Evolutionary conservation across 768 basidiomycete genomes (phyloP).

Genomic region (Kwoniella heveanensis): DNA sequence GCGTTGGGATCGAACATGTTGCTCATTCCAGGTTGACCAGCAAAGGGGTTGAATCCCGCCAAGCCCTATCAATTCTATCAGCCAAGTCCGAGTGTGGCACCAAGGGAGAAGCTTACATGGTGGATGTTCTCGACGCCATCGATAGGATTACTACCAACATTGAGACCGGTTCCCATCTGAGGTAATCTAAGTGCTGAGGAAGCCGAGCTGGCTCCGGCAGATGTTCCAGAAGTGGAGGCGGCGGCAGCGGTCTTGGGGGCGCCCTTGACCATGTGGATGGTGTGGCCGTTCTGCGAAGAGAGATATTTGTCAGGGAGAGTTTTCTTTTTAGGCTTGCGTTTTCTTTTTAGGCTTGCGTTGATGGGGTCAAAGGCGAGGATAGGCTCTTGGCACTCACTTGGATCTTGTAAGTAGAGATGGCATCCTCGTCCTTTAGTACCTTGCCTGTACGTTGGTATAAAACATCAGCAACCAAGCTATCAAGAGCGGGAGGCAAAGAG

Average conservation of each 20-base stretch:
- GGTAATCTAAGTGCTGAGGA: conserved; percentile 63
- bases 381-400: too few species aligned
- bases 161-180: conserved; percentile 88
- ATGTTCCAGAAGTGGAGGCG: conserved; percentile 51
- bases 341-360: too few species aligned
- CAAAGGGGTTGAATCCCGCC: conserved; percentile 77
- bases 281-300: conserved; percentile 62
- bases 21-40: conserved; percentile 71
- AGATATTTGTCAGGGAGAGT: too few species aligned
- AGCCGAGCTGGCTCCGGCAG: conserved; percentile 59
- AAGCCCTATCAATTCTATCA: conserved; percentile 39
- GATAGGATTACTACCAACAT: conserved; percentile 69
- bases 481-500: not conserved
- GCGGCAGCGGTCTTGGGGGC: conserved; percentile 63
- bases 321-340: too few species aligned
- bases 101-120: conserved; percentile 34
- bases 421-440: conserved; percentile 66
- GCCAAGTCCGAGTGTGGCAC: not conserved
- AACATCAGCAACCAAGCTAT: not conserved
- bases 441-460: conserved; percentile 41
- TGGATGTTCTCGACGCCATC: conserved; percentile 48
- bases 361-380: too few species aligned
- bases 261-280: conserved; percentile 92
- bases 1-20: conserved; percentile 94
- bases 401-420: conserved; percentile 82